Evolutionary conservation across 1,284 basidiomycete genomes (phyloP).

Genomic region (Taiwanofungus camphoratus): DNA sequence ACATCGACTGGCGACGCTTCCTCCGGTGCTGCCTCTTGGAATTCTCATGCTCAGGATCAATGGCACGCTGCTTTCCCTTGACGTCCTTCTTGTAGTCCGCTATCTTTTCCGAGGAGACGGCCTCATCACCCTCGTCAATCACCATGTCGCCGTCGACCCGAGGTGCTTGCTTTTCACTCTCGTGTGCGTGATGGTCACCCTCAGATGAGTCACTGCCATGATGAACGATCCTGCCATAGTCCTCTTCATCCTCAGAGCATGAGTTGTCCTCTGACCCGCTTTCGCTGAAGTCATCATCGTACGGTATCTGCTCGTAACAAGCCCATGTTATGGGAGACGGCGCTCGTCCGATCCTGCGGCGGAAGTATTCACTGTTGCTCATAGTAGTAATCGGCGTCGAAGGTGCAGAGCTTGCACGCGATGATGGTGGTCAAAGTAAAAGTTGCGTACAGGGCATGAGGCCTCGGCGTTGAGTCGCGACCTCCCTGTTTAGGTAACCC

Average conservation of each 20-base stretch:
- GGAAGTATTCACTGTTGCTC: constrained; percentile 44
- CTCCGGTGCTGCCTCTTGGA: constrained; percentile 47
- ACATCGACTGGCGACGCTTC: constrained; percentile 51
- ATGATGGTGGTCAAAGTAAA: constrained; percentile 24
- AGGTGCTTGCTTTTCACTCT: constrained; percentile 30
- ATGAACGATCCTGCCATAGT: constrained; percentile 37
- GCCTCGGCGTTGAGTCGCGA: constrained; percentile 11
- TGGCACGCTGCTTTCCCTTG: constrained; percentile 75
- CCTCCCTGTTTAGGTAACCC: constrained; percentile 3
- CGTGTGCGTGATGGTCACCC: constrained; percentile 25
- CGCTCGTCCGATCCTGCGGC: constrained; percentile 68
- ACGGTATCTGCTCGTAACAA: constrained; percentile 80
- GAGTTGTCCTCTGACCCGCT: constrained; percentile 41
- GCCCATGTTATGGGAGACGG: constrained; percentile 79
- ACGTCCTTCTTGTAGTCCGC: constrained; percentile 48
- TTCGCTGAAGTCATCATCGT: constrained; percentile 40
- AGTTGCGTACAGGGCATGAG: too few relatives aligned
- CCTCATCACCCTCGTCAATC: constrained; percentile 39
- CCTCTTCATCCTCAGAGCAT: constrained; percentile 69
- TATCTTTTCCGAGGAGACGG: constrained; percentile 32
- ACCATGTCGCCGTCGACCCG: constrained; percentile 52
- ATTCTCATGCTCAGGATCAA: constrained; percentile 51
- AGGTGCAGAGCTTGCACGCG: constrained; percentile 9
- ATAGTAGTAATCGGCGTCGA: constrained; percentile 8
- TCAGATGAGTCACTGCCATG: constrained; percentile 26